Evolutionary conservation across 2,329 filamentous ascomycete genomes (phyloP).

Genomic region (Gaeumannomyces sp.): DNA sequence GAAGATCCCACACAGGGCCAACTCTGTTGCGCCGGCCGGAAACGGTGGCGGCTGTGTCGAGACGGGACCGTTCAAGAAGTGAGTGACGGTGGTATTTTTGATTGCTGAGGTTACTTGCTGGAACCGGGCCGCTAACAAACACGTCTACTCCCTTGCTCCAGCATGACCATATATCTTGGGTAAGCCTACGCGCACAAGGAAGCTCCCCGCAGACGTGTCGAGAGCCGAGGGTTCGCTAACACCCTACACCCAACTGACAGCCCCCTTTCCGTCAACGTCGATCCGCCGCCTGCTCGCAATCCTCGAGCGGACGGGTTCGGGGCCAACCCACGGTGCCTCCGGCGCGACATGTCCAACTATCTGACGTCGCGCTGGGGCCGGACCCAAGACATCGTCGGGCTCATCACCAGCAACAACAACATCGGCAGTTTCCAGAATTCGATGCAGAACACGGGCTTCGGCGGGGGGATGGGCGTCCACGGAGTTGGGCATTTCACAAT

Average conservation of each 20-base stretch:
- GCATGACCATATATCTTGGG: constrained; percentile 13
- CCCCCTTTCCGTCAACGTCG: constrained; percentile 21
- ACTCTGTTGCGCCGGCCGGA: constrained; percentile 33
- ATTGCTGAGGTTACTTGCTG: not conserved
- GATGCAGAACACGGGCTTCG: constrained; percentile 28
- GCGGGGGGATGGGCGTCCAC: constrained; percentile 25
- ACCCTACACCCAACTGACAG: constrained; percentile 31
- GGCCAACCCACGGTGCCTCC: constrained; percentile 40
- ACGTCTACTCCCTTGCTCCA: constrained; percentile 2
- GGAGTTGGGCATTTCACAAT: constrained; percentile 26
- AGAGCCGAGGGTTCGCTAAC: not conserved
- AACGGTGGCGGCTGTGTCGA: constrained; percentile 48
- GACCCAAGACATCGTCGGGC: constrained; percentile 25
- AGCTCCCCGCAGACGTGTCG: too few relatives aligned
- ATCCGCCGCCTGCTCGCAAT: constrained; percentile 24
- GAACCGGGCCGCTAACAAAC: not conserved
- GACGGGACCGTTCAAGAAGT: constrained; percentile 45
- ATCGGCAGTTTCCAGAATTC: constrained; percentile 37
- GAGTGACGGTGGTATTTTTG: constrained; percentile 9
- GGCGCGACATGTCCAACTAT: constrained; percentile 33
- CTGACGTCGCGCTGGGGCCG: constrained; percentile 20
- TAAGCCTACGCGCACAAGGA: not conserved
- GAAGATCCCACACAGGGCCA: constrained; percentile 22
- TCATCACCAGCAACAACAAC: constrained; percentile 30
- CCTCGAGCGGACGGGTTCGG: constrained; percentile 28